Conservation (phyloP, 176 grass and related monocot genomes). For the Ananas comosus region DNA sequence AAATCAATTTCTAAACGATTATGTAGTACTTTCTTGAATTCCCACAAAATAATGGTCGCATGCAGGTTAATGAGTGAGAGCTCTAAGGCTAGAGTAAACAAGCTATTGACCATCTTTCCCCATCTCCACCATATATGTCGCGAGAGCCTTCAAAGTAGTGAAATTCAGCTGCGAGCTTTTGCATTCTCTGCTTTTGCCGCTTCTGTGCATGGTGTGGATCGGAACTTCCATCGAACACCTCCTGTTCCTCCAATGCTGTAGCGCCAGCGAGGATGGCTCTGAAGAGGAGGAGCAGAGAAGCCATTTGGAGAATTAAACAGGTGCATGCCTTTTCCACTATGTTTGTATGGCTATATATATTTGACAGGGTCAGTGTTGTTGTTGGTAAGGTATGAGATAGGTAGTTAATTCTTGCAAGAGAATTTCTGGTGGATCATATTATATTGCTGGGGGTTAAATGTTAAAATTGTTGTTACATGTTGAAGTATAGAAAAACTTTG, state of each 20-base stretch:
- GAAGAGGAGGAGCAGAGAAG: conserved; percentile 54
- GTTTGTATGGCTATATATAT: conserved; percentile 21
- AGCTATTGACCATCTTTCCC: conserved; percentile 33
- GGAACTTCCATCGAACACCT: conserved; percentile 2
- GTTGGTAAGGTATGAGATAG: conserved; percentile 24
- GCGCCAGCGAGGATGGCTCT: conserved; percentile 23
- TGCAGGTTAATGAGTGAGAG: conserved; percentile 16
- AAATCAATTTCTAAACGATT: too few species aligned
- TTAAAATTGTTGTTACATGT: background rate
- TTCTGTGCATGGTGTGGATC: conserved; percentile 14
- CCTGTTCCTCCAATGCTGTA: background rate
- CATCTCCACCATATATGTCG: conserved; percentile 7
- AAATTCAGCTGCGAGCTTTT: background rate
- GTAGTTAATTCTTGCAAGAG: conserved; percentile 18
- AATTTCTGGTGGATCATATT: conserved; percentile 24
- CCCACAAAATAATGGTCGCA: conserved; percentile 36
- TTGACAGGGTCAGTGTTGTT: background rate
- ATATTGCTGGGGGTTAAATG: conserved; percentile 7
- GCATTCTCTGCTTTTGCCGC: background rate
- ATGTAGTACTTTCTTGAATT: background rate
- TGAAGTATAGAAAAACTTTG: background rate
- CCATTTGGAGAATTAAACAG: conserved; percentile 33
- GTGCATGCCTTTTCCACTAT: conserved; percentile 9
- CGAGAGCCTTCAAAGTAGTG: background rate
- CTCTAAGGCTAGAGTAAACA: conserved; percentile 33